Conservation (phyloP, 192 early-diverging fungal species). For the Podila clonocystis region DNA sequence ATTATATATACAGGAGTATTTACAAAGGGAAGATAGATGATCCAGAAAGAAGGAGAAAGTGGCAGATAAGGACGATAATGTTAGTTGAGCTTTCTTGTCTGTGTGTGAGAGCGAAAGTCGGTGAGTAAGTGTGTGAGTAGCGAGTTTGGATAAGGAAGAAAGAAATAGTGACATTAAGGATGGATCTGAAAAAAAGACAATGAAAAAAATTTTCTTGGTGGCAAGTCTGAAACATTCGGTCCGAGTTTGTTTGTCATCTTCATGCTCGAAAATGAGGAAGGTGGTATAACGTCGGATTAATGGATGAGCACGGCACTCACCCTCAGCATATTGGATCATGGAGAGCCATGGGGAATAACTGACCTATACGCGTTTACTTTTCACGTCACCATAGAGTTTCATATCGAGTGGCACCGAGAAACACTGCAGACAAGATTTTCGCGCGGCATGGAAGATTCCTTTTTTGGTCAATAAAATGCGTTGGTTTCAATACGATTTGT, state of each 20-base stretch:
- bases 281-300: too few species aligned
- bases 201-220: neutral
- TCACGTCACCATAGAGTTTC: too few species aligned
- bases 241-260: too few species aligned
- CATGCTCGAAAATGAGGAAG: too few species aligned
- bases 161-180: neutral
- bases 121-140: neutral
- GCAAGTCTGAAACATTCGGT: neutral
- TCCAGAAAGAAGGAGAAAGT: neutral
- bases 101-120: neutral
- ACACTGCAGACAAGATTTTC: too few species aligned
- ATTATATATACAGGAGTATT: slow-evolving; percentile 25
- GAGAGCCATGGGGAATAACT: too few species aligned
- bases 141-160: neutral
- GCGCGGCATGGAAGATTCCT: too few species aligned
- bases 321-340: too few species aligned
- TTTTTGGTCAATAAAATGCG: neutral
- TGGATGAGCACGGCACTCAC: too few species aligned
- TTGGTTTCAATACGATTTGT: neutral
- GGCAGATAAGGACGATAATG: neutral
- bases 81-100: neutral
- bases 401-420: too few species aligned
- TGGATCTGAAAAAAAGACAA: neutral
- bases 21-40: slow-evolving; percentile 7
- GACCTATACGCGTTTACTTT: too few species aligned